Conservation (phyloP, 2,329 filamentous ascomycete genomes). For the Coleophoma eucalyptorum region DNA sequence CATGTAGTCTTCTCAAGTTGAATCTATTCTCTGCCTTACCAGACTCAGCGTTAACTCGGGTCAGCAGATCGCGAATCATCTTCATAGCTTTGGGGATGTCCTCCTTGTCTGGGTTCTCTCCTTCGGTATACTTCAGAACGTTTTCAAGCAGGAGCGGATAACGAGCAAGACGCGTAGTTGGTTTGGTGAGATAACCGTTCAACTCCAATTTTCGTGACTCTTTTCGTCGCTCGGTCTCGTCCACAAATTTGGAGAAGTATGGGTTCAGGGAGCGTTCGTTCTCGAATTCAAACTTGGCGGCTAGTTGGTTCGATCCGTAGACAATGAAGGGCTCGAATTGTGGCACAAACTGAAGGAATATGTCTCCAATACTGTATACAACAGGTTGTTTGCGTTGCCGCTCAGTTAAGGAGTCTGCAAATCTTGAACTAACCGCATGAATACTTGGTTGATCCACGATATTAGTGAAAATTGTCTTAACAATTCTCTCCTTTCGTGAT, state of each 20-base stretch:
- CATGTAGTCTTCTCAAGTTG: conserved; percentile 87
- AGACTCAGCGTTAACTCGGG: conserved; percentile 87
- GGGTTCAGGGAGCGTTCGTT: conserved; percentile 87
- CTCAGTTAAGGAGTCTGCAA: conserved; percentile 84
- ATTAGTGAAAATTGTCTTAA: conserved; percentile 93
- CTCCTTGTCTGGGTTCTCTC: conserved; percentile 83
- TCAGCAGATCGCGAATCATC: conserved; percentile 82
- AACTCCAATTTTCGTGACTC: conserved; percentile 95
- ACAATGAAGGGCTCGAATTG: conserved; percentile 94
- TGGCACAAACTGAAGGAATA: conserved; percentile 88
- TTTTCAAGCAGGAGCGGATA: conserved; percentile 92
- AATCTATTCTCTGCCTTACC: conserved; percentile 98
- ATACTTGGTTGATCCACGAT: conserved; percentile 81
- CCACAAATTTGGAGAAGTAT: conserved; percentile 85
- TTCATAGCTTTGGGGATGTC: conserved; percentile 88
- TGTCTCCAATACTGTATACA: conserved; percentile 85
- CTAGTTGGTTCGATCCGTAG: conserved; percentile 93
- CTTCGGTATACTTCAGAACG: conserved; percentile 86
- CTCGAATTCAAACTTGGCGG: conserved; percentile 97
- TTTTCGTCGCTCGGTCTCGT: conserved; percentile 92
- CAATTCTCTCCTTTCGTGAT: conserved; percentile 82
- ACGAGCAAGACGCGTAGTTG: conserved; percentile 88
- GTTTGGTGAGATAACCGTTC: conserved; percentile 97
- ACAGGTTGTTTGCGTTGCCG: conserved; percentile 88
- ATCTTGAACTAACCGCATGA: conserved; percentile 82